Percentiles rank a stretch among this genome's conserved stretches.
These are phyloP conservation scores for Neurospora sp. DNA, from an alignment of 2,329 filamentous ascomycete species.

Conservation along the genomic window DNA sequence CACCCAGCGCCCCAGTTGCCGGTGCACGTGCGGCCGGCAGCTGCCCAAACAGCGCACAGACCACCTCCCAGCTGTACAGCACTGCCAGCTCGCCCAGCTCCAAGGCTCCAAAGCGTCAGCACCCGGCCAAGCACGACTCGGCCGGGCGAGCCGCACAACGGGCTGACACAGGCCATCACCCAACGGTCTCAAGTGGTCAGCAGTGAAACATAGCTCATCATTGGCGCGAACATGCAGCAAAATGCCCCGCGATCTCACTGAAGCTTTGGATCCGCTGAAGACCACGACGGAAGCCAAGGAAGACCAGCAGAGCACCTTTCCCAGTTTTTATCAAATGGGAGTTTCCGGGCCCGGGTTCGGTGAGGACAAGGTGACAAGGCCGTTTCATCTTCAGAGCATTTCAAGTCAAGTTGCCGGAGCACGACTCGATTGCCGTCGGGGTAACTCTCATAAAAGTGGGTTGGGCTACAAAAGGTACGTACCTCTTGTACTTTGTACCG, in stretches of 20 bases:
- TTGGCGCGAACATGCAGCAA: neutral
- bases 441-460: neutral
- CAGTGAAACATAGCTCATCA: neutral
- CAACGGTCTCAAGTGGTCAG: neutral
- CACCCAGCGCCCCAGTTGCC: neutral
- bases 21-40: neutral
- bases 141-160: neutral
- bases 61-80: neutral
- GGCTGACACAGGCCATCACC: neutral
- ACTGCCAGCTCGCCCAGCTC: neutral
- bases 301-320: neutral
- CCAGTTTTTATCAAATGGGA: neutral
- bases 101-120: neutral
- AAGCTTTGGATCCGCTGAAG: neutral
- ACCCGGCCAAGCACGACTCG: neutral
- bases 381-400: neutral
- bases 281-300: neutral
- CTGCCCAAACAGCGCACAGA: neutral
- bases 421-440: neutral
- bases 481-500: neutral
- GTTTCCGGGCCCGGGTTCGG: neutral
- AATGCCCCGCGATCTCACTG: neutral
- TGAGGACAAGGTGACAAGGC: neutral
- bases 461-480: neutral
- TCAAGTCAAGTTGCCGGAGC: neutral